These are phyloP conservation scores for Curvularia lunata DNA, from an alignment of 2,329 filamentous ascomycete genomes.

Conservation along the genomic window DNA sequence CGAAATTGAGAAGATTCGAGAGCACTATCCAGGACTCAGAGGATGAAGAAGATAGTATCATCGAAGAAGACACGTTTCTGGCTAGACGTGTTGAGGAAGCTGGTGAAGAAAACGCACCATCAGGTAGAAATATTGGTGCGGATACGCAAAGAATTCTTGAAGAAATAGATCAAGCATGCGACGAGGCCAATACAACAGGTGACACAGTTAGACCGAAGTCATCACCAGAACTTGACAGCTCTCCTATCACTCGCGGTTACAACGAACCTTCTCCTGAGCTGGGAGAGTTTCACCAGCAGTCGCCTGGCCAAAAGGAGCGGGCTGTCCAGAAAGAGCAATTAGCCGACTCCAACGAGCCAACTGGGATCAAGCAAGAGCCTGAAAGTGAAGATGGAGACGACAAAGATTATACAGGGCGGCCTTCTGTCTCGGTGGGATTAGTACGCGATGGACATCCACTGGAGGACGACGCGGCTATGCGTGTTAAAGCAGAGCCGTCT, in stretches of 20 bases:
- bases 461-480: neutral
- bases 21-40: conserved; percentile 45
- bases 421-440: neutral
- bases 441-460: neutral
- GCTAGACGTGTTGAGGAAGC: conserved; percentile 13
- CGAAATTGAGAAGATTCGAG: conserved; percentile 32
- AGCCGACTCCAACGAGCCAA: neutral
- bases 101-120: neutral
- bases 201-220: neutral
- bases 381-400: conserved; percentile 9
- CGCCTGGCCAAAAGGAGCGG: neutral
- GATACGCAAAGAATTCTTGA: conserved; percentile 38
- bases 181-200: conserved; percentile 16
- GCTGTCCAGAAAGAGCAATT: neutral
- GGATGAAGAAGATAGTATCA: conserved; percentile 37
- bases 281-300: conserved; percentile 17
- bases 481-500: neutral
- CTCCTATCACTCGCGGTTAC: neutral
- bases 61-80: conserved; percentile 24
- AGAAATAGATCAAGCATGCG: conserved; percentile 37
- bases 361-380: conserved; percentile 8
- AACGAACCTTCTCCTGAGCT: conserved; percentile 29
- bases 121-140: conserved; percentile 21
- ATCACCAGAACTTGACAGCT: conserved; percentile 18
- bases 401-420: neutral